These are phyloP conservation scores for Scedosporium aurantiacum DNA, from an alignment of 2,329 filamentous ascomycete species.

Conservation along the genomic window DNA sequence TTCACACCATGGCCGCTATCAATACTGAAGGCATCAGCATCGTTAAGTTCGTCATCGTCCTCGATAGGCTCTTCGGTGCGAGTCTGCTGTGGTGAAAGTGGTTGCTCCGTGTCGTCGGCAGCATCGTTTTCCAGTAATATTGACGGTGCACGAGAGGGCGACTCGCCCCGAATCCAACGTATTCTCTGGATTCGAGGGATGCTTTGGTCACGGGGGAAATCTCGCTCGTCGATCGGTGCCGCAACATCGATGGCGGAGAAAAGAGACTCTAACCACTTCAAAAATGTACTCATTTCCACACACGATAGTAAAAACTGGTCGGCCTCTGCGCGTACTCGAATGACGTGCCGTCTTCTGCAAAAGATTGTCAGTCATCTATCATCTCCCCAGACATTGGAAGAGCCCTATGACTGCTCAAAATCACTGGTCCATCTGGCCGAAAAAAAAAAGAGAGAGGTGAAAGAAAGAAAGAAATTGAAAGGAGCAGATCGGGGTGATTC, in stretches of 20 bases:
- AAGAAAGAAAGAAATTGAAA: neutral
- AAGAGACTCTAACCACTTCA: conserved; percentile 57
- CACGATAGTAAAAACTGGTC: conserved; percentile 65
- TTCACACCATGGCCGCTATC: conserved; percentile 10
- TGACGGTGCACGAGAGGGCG: conserved; percentile 13
- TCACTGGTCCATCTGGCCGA: neutral
- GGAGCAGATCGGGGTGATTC: conserved; percentile 16
- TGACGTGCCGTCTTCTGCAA: conserved; percentile 48
- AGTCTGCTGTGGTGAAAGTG: neutral
- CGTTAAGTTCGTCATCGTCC: conserved; percentile 7
- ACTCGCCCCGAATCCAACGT: conserved; percentile 35
- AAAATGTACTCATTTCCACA: conserved; percentile 51
- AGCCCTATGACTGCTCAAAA: neutral
- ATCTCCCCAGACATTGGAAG: neutral
- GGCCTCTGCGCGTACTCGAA: conserved; percentile 61
- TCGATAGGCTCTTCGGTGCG: neutral
- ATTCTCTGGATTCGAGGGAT: conserved; percentile 46
- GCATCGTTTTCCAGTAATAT: neutral
- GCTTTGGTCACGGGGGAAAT: conserved; percentile 50
- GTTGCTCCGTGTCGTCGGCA: neutral
- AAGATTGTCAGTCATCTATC: neutral
- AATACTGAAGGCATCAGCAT: conserved; percentile 9
- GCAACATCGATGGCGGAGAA: conserved; percentile 67
- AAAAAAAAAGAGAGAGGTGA: neutral
- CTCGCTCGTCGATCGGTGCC: conserved; percentile 58